Conservation (phyloP, 2,329 filamentous ascomycete species). For the Pestalotiopsis sp. region DNA sequence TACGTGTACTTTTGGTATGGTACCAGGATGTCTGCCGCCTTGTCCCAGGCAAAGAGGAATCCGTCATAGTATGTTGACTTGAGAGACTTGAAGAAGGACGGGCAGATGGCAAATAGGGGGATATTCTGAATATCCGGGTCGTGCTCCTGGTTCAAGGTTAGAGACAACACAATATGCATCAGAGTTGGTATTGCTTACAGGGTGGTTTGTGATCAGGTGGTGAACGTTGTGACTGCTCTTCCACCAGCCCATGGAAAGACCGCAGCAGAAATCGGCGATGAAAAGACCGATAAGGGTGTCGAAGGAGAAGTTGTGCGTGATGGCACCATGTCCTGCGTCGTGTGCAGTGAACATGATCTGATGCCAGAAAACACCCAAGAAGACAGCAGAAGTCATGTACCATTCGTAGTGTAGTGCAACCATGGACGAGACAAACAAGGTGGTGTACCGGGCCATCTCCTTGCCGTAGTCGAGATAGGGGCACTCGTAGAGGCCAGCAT, state of each 20-base stretch:
- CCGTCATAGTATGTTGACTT: conserved; percentile 65
- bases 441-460: conserved; percentile 56
- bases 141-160: conserved; percentile 42
- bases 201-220: conserved; percentile 67
- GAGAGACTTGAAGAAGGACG: conserved; percentile 66
- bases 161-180: not conserved
- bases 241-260: conserved; percentile 70
- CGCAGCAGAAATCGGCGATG: conserved; percentile 67
- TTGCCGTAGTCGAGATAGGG: conserved; percentile 60
- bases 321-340: conserved; percentile 61
- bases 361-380: conserved; percentile 67
- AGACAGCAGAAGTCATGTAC: conserved; percentile 60
- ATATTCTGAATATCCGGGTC: conserved; percentile 68
- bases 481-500: conserved; percentile 61
- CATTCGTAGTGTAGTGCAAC: conserved; percentile 49
- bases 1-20: conserved; percentile 68
- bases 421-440: conserved; percentile 52
- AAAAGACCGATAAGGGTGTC: conserved; percentile 66
- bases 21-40: conserved; percentile 59
- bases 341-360: conserved; percentile 72
- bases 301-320: conserved; percentile 59
- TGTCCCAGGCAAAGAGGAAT: conserved; percentile 65
- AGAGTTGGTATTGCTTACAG: conserved; percentile 33
- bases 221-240: conserved; percentile 72
- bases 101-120: conserved; percentile 69